Evolutionary conservation across 2,329 filamentous ascomycete genomes (phyloP).

Genomic region (Apiospora koreana): DNA sequence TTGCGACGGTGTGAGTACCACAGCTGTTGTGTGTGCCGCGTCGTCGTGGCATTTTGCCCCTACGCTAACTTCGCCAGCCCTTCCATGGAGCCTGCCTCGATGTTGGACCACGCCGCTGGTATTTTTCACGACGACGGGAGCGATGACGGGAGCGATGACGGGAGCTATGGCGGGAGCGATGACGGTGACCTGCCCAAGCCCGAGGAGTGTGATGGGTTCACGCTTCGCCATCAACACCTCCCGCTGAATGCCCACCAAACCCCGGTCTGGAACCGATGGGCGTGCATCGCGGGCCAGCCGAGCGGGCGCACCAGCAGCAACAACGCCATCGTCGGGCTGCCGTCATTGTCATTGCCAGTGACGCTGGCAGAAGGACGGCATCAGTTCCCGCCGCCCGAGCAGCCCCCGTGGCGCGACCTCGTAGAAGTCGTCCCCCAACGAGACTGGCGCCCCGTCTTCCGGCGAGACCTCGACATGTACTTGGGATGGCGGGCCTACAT

Average conservation of each 20-base stretch:
- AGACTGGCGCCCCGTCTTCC: background rate
- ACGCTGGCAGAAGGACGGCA: background rate
- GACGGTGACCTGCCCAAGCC: constrained; percentile 14
- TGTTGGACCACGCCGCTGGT: too few species aligned
- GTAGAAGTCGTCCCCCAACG: background rate
- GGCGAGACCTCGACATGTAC: background rate
- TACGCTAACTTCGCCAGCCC: background rate
- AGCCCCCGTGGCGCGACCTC: background rate
- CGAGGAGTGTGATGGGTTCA: constrained; percentile 22
- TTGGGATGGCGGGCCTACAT: background rate
- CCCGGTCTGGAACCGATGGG: background rate
- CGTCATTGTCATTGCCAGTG: background rate
- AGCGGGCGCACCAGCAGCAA: background rate
- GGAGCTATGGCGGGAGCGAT: too few species aligned
- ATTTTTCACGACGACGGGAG: background rate
- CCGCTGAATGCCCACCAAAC: background rate
- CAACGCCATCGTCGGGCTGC: background rate
- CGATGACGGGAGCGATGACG: too few species aligned
- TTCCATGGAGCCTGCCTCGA: background rate
- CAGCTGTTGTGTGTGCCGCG: constrained; percentile 22
- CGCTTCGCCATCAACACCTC: constrained; percentile 23
- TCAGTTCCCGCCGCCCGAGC: background rate
- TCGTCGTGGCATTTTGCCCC: constrained; percentile 18
- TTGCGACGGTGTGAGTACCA: constrained; percentile 23
- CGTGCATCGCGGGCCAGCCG: too few species aligned